Base-by-base conservation (phyloP, 2,329 filamentous ascomycete genomes). In the Onygenales sp. region DNA sequence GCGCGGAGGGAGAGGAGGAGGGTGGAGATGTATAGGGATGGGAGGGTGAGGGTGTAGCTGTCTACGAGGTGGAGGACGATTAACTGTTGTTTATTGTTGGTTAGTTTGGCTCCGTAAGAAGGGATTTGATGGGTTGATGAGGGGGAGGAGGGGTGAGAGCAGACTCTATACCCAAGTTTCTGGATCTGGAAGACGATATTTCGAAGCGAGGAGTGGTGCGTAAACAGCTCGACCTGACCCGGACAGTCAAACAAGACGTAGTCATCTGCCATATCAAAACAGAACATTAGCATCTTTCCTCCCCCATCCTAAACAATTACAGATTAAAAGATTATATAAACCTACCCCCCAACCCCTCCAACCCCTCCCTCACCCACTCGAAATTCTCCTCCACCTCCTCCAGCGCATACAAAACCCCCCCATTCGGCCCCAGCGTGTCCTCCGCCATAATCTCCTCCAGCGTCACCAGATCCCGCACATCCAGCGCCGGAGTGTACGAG, bases 171-270 rank as follows among this genome's bases (percentile, higher is more conserved):
- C 56, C 88, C 90, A 61, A 92, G 71, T 75, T 95, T 96, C 72
- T 95, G 87, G 55, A 98, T 78, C 68, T 82, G 84, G 66, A 90
- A 87, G 70, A 98, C 91, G 58, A 98, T 91, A 64, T 94, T 94
- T 54, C 93, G 83, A 60, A 98, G 74, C 11, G 90, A 94, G 54
- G 85, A 84, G 72, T 98, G 93, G 67, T 97, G 93, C 45, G 92
- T 97, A 66, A 96, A 97, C 5, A 98, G 80, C 72, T 98, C 93
- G 48, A 97, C 92, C 69, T 98, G 93, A 0, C 93, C 93, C 0
- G 93, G 93, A 60, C 93, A 97, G 73, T 98, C 93, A 59, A 98
- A 96, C 9, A 98, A 72, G 54, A 98, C 74, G 65, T 97, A 98
- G 62, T 97, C 91, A 59, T 96, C 89, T 73, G 55, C 38, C 45